Evolutionary conservation across 345 rosid species (phyloP).

Genomic region (Eucalyptus caleyi): DNA sequence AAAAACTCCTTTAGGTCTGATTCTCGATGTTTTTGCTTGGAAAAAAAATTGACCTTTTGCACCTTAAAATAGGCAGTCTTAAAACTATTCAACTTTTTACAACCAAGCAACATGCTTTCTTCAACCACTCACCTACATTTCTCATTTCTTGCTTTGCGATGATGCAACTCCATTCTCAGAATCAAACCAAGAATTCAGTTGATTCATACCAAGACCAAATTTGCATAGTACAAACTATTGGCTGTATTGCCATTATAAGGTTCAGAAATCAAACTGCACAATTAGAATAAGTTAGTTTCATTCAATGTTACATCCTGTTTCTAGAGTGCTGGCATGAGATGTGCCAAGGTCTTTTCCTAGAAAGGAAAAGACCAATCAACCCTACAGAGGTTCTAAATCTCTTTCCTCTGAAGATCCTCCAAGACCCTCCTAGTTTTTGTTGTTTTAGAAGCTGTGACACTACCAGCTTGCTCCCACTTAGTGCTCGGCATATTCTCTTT

Average conservation of each 20-base stretch:
- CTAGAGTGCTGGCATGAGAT: neutral
- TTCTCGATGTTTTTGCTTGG: neutral
- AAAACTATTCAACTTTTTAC: neutral
- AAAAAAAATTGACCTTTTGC: neutral
- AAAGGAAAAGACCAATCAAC: neutral
- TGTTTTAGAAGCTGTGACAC: neutral
- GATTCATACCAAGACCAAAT: neutral
- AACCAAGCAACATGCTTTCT: neutral
- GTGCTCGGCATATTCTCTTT: conserved; percentile 9
- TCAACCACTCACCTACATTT: neutral
- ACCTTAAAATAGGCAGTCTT: too few species aligned
- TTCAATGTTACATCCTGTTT: neutral
- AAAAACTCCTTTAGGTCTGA: neutral
- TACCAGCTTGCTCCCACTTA: neutral
- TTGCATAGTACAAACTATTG: neutral
- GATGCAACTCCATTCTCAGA: neutral
- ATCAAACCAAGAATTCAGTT: neutral
- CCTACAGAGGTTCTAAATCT: neutral
- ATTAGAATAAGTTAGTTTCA: neutral
- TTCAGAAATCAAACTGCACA: neutral
- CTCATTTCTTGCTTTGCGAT: neutral
- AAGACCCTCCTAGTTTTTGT: conserved; percentile 7
- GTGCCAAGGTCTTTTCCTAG: neutral
- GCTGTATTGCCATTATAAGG: neutral
- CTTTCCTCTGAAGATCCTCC: neutral